Conservation (phyloP, 768 basidiomycete species). For the Podaxis mareebaensis region DNA sequence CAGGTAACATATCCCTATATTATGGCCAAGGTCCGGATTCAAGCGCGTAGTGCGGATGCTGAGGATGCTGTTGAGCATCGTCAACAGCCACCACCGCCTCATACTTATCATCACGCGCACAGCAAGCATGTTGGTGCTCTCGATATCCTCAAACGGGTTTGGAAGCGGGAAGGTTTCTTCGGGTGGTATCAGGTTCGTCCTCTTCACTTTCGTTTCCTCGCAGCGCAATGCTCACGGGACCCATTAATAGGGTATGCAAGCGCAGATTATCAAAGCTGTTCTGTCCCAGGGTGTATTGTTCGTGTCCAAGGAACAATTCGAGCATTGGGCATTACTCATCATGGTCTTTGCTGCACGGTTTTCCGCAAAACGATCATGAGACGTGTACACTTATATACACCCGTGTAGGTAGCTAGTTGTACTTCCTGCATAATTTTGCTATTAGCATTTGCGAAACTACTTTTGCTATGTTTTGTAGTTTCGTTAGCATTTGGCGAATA, state of each 20-base stretch:
- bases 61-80: slow-evolving; percentile 49
- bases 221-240: no score
- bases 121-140: slow-evolving; percentile 70
- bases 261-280: slow-evolving; percentile 95
- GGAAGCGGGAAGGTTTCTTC: slow-evolving; percentile 73
- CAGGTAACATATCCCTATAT: slow-evolving; percentile 96
- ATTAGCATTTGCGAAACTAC: not conserved
- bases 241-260: slow-evolving; percentile 79
- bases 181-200: slow-evolving; percentile 92
- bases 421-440: not conserved
- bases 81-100: slow-evolving; percentile 34
- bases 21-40: slow-evolving; percentile 95
- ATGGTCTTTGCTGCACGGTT: slow-evolving; percentile 55
- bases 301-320: slow-evolving; percentile 97
- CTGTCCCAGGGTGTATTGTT: slow-evolving; percentile 94
- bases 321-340: slow-evolving; percentile 78
- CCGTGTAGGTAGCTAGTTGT: slow-evolving; percentile 6
- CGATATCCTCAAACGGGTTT: slow-evolving; percentile 71
- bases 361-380: slow-evolving; percentile 20
- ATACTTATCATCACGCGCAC: slow-evolving; percentile 44
- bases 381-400: slow-evolving; percentile 3
- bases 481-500: not conserved
- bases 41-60: slow-evolving; percentile 70
- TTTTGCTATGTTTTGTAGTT: not conserved
- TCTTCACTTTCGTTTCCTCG: not conserved